These are phyloP conservation scores for Phascolomyces articulosus DNA, from an alignment of 371 early-diverging fungal genomes.

Conservation along the genomic window DNA sequence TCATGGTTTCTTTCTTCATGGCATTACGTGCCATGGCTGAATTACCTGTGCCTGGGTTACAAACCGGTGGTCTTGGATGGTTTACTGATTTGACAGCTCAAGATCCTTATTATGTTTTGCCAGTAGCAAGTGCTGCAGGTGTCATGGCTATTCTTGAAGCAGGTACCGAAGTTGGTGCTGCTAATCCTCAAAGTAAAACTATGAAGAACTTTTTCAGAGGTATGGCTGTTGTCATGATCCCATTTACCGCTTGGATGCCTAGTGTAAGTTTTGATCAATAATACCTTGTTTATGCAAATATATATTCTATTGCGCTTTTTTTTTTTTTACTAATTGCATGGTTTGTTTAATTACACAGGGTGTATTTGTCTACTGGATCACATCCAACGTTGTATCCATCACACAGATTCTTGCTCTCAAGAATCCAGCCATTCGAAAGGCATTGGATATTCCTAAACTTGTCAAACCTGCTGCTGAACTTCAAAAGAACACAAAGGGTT, in stretches of 20 bases:
- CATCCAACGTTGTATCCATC: conserved; percentile 75
- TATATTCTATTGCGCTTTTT: neutral
- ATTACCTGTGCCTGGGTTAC: conserved; percentile 83
- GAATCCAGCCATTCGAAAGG: conserved; percentile 58
- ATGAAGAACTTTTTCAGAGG: conserved; percentile 77
- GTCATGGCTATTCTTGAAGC: conserved; percentile 81
- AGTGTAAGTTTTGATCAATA: conserved; percentile 71
- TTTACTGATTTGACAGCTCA: conserved; percentile 79
- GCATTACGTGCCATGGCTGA: conserved; percentile 83
- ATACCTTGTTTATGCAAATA: neutral
- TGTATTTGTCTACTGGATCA: conserved; percentile 88
- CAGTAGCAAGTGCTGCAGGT: conserved; percentile 71
- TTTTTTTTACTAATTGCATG: conserved; percentile 14
- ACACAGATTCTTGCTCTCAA: conserved; percentile 70
- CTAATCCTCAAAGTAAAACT: conserved; percentile 42
- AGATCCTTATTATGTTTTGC: conserved; percentile 87
- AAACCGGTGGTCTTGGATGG: conserved; percentile 81
- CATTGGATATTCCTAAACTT: conserved; percentile 59
- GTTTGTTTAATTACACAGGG: too few species aligned
- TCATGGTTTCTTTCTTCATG: conserved; percentile 90
- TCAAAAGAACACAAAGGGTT: conserved; percentile 47
- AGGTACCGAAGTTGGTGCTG: conserved; percentile 61
- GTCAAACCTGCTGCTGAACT: conserved; percentile 51
- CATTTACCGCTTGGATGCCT: conserved; percentile 77
- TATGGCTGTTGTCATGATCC: conserved; percentile 64